Conservation (phyloP, 2,329 filamentous ascomycete genomes). For the Penicillium sp. region DNA sequence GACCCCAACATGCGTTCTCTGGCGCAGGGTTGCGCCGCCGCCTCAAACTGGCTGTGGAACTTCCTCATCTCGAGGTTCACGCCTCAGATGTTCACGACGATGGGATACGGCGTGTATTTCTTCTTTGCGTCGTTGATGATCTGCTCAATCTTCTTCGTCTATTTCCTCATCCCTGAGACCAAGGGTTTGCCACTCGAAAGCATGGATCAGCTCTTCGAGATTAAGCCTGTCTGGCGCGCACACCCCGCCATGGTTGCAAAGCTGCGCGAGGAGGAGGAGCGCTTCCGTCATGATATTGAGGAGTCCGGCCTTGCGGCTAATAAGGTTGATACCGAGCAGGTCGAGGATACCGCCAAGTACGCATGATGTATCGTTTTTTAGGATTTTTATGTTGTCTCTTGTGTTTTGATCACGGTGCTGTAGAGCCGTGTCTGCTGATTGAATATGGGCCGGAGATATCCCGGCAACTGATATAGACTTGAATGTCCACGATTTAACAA, state of each 20-base stretch:
- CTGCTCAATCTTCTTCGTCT: conserved; percentile 58
- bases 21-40: conserved; percentile 66
- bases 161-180: conserved; percentile 64
- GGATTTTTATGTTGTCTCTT: not conserved
- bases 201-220: conserved; percentile 62
- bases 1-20: conserved; percentile 67
- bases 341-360: conserved; percentile 19
- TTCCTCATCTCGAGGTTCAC: conserved; percentile 41
- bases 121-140: conserved; percentile 67
- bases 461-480: not conserved
- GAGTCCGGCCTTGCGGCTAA: conserved; percentile 16
- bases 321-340: conserved; percentile 18
- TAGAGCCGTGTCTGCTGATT: not conserved
- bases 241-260: conserved; percentile 34
- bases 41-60: conserved; percentile 40
- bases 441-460: not conserved
- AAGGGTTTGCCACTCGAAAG: conserved; percentile 64
- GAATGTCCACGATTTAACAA: not conserved
- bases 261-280: conserved; percentile 35
- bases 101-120: conserved; percentile 64
- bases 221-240: conserved; percentile 38
- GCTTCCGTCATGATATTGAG: conserved; percentile 30
- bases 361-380: conserved; percentile 7
- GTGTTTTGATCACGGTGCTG: not conserved
- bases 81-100: conserved; percentile 42